Evolutionary conservation across 371 early-diverging fungal species (phyloP), one percentile per base, ranked within the genome.

Genomic region (Phascolomyces articulosus): DNA sequence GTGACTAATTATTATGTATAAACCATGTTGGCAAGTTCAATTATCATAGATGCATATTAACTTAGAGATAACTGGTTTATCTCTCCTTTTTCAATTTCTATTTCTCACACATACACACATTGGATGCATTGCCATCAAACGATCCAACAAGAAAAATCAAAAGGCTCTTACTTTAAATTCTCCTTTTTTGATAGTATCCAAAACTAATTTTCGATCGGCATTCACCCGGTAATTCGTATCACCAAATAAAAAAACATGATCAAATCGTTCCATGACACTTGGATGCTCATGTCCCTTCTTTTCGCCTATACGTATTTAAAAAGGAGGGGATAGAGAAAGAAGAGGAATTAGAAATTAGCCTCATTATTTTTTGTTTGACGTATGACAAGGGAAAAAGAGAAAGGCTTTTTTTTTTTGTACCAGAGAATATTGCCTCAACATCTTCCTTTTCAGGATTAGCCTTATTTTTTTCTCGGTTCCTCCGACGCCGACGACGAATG

Each of bases 151-250:
- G 34, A 34, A 9, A 34, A 34, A 6, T 34, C 6, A 34, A 34
- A 34, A 34, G 34, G 11, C 23, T 23, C 55, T 60, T 75, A 83
- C 86, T 69, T 75, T 75, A 26, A 77, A 71, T 58, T 87, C 82
- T 8, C 76, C 75, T 27, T 68, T 74, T 26, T 69, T 58, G 1
- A 91, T 56, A 15, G 83, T 71, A 15, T 74, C 70, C 16, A 91
- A 79, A 0, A 88, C 91, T 60, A 78, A 64, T 4, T 73, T 63
- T 24, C 91, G 62, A 0, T 83, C 72, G 41, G 86, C 79, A 59
- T 89, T 80, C 13, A 92, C 82, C 8, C 94, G 87, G 71, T 93
- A 93, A 68, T 94, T 93, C 57, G 93, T 77, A 68, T 94, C 94
- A 27, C 94, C 94, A 63, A 90, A 85, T 74, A 90, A 83, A 66